Conservation (phyloP, 352 stramenopile genomes). For the Phytophthora ramorum region DNA sequence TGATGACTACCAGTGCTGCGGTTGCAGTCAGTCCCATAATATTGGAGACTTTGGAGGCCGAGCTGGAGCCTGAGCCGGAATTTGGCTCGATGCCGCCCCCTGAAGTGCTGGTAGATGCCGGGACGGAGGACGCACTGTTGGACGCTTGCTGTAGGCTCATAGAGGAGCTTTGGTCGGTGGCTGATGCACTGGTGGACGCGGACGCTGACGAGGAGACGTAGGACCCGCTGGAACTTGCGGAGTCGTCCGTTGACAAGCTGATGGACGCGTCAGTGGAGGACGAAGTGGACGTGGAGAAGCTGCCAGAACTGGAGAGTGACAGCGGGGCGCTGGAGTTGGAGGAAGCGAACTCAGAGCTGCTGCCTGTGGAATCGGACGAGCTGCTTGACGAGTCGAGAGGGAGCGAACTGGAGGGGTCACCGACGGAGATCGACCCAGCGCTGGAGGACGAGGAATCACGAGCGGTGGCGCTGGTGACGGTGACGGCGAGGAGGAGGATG, state of each 20-base stretch:
- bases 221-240: constrained; percentile 7
- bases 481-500: constrained; percentile 6
- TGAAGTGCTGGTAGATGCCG: constrained; percentile 1
- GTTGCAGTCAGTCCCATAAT: neutral
- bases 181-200: constrained; percentile 1
- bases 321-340: constrained; percentile 5
- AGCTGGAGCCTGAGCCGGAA: constrained; percentile 13
- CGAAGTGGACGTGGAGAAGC: constrained; percentile 3
- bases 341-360: neutral
- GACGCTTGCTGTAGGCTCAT: constrained; percentile 1
- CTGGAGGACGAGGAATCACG: constrained; percentile 18
- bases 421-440: constrained; percentile 13
- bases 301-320: constrained; percentile 15
- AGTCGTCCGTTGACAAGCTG: constrained; percentile 12
- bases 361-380: too few species aligned
- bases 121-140: neutral
- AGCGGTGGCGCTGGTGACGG: constrained; percentile 3
- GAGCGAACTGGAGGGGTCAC: constrained; percentile 7
- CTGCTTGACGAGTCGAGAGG: neutral
- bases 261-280: constrained; percentile 3
- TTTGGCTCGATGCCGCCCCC: neutral
- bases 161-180: constrained; percentile 12
- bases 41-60: constrained; percentile 3
- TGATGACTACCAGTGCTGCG: neutral
- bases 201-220: neutral